Evolutionary conservation across 352 stramenopile species (phyloP), one percentile per base, ranked within the genome.

Genomic region (Phytophthora hibernalis): DNA sequence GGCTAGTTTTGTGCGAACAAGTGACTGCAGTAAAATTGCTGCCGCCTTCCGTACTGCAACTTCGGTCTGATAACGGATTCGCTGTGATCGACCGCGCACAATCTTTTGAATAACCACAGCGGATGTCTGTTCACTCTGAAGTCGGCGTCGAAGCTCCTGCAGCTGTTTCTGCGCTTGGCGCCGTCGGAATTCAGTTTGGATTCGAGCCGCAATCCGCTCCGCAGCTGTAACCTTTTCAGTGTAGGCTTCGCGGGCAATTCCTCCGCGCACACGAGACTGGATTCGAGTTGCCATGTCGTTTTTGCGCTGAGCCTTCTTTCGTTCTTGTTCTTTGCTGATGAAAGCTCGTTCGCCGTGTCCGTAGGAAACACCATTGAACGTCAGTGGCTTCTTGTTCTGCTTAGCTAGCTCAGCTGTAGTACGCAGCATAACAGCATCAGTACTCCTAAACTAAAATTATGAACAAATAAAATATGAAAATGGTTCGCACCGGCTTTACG

Each of bases 261-360:
- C 70, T 10, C 79, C 76, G 49, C 79, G 74, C n/a, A 75, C 56
- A 22, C 54, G 48, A 7, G 68, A 79, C 44, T 87, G 78, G 61
- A 89, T 84, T 3, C 65, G 66, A 31, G 62, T 68, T 6, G 72
- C 80, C 80, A 90, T 84, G 2, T 77, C 54, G 28, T 76, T 75
- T 38, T 82, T 76, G 0, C 60, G 65, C 52, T 74, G 51, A 1
- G 28, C 22, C 24, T 74, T 67, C 28, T 70, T 68, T 26, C 44
- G 57, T 10, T 72, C 56, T 47, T 79, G 61, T 3, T 76, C 69
- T 57, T 78, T 81, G 0, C 47, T 76, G n/a, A 61, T 61, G 51
- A 81, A 74, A 18, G 18, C 60, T 53, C 33, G 45, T 24, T 44
- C 54, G 42, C 56, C 22, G 44, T 74, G 47, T 66, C 42, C 57